These are phyloP conservation scores for Capsicum rhomboideum DNA, from an alignment of 257 asterid species.

Conservation along the genomic window DNA sequence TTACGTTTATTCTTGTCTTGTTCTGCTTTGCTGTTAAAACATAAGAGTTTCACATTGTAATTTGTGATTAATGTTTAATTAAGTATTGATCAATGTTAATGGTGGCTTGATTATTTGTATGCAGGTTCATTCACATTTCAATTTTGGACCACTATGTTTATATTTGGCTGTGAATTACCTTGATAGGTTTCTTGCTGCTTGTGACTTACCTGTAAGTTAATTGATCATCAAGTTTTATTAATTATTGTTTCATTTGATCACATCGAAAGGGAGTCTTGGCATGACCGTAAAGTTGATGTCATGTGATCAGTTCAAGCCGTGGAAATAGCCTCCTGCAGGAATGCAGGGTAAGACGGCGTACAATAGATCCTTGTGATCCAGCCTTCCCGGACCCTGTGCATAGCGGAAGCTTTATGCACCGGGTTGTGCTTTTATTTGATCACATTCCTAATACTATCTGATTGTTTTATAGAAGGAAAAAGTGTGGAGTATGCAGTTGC, in stretches of 20 bases:
- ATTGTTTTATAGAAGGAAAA: conserved; percentile 13
- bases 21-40: neutral
- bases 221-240: neutral
- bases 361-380: no score
- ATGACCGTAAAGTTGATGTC: no score
- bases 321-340: no score
- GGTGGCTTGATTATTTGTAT: neutral
- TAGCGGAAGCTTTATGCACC: no score
- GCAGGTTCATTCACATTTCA: conserved; percentile 32
- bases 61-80: neutral
- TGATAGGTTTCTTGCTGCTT: conserved; percentile 34
- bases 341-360: no score
- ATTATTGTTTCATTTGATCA: neutral
- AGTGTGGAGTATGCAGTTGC: conserved; percentile 27
- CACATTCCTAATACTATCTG: neutral
- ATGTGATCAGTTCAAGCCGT: no score
- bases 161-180: conserved; percentile 30
- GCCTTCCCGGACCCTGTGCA: no score
- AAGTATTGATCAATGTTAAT: neutral
- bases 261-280: no score
- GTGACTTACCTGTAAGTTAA: conserved; percentile 31
- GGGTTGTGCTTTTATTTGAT: neutral
- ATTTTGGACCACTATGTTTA: conserved; percentile 32
- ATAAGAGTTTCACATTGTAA: neutral
- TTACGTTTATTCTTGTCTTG: conserved; percentile 4